Base-by-base conservation (phyloP, 352 stramenopile species). In the Globisporangium okanoganense region DNA sequence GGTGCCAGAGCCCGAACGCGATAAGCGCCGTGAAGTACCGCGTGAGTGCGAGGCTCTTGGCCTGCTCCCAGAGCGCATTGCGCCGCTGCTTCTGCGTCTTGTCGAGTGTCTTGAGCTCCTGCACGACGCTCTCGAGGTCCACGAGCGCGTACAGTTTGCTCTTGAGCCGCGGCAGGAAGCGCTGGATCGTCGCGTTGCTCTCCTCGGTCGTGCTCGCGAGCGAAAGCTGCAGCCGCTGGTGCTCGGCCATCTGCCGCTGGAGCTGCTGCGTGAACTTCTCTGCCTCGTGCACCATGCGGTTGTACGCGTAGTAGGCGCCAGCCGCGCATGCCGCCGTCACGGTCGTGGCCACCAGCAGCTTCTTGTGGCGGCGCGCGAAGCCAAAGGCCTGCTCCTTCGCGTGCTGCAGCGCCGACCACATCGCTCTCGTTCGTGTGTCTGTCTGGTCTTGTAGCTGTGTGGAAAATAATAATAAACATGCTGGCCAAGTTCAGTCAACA, bases 381-480 rank as follows among this genome's bases (percentile, higher is more conserved):
- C 82, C 72, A 60, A 79, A 78, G 57, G 76, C 68, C 50, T 72
- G 63, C 62, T 69, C 61, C 60, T 74, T 72, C 36, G 70, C 79
- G 62, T 88, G 76, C 60, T 79, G 70, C 57, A 91, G 53, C 22
- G 78, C 70, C 66, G 82, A 90, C 84, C 84, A 93, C 82, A 93
- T 91, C 18, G n/a, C n/a, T n/a, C n/a, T n/a, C n/a, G n/a, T n/a
- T n/a, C n/a, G n/a, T n/a, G 24, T 58, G 22, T 33, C 59, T 16
- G 5, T 35, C 24, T 62, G 13, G 33, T 40, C 18, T 14, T 67
- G 50, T 12, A 7, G 31, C n/a, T 51, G 40, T 40, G 29, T 40
- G 56, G 14, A 53, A 53, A 53, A n/a, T n/a, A n/a, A n/a, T n/a
- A n/a, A n/a, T n/a, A n/a, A n/a, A n/a, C n/a, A n/a, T 53, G 47